Percentiles rank a stretch among this genome's conserved stretches.
These are phyloP conservation scores for Boletus insuetus DNA, from an alignment of 768 basidiomycete species.

Conservation along the genomic window DNA sequence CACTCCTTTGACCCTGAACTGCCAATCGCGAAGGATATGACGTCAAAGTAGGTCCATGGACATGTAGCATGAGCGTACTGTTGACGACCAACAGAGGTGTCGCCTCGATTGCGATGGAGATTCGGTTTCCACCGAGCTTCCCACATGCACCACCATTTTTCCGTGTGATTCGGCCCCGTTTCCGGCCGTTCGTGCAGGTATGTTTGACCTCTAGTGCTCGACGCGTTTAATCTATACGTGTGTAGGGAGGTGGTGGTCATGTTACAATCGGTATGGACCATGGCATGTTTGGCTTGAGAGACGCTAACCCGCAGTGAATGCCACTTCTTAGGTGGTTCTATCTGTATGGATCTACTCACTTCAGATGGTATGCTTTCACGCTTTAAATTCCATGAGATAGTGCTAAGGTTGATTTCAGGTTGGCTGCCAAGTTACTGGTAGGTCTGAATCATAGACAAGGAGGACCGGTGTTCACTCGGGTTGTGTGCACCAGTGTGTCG, in stretches of 20 bases:
- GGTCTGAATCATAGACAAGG: background rate
- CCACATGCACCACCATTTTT: slow-evolving; percentile 75
- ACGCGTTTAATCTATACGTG: background rate
- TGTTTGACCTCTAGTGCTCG: background rate
- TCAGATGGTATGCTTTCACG: slow-evolving; percentile 41
- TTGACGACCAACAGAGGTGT: slow-evolving; percentile 39
- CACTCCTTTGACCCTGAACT: slow-evolving; percentile 63
- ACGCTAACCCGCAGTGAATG: background rate
- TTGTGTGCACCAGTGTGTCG: slow-evolving; percentile 30
- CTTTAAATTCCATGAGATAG: background rate
- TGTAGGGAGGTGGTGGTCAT: slow-evolving; percentile 63
- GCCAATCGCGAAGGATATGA: slow-evolving; percentile 62
- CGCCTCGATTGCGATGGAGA: slow-evolving; percentile 69
- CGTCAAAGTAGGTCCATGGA: slow-evolving; percentile 37
- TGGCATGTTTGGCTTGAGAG: background rate
- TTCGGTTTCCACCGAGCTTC: slow-evolving; percentile 63
- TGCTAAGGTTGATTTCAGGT: background rate
- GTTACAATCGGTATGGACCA: slow-evolving; percentile 58
- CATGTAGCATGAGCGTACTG: background rate
- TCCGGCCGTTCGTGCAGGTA: slow-evolving; percentile 60
- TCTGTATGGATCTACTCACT: slow-evolving; percentile 73
- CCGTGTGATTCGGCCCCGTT: slow-evolving; percentile 69
- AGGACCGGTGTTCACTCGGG: background rate
- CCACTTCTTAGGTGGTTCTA: slow-evolving; percentile 52
- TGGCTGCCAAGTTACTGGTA: slow-evolving; percentile 71